These are phyloP conservation scores for Cystobasidium ongulense DNA, from an alignment of 768 basidiomycete genomes.

Conservation along the genomic window DNA sequence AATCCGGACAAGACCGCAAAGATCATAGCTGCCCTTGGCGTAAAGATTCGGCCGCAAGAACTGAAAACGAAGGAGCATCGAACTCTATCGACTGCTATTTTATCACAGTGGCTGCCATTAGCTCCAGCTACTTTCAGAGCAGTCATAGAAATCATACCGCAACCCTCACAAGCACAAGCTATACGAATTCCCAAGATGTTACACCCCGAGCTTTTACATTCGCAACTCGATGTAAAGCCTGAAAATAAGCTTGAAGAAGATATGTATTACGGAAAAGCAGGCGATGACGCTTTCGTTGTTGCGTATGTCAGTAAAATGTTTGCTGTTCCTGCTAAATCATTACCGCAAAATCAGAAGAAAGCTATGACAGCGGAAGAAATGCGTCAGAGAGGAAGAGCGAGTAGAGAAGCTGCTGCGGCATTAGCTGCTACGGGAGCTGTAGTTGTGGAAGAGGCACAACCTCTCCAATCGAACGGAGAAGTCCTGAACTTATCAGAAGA, in stretches of 20 bases:
- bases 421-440: slow-evolving; percentile 29
- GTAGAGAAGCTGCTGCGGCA: slow-evolving; percentile 44
- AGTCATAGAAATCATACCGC: slow-evolving; percentile 84
- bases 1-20: slow-evolving; percentile 81
- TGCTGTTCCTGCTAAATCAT: slow-evolving; percentile 65
- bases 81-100: slow-evolving; percentile 72
- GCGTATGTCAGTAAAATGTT: slow-evolving; percentile 99
- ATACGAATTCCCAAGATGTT: slow-evolving; percentile 84
- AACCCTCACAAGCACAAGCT: slow-evolving; percentile 71
- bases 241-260: slow-evolving; percentile 75
- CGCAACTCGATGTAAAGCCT: slow-evolving; percentile 50
- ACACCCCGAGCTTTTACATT: slow-evolving; percentile 60
- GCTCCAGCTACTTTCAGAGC: slow-evolving; percentile 87
- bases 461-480: slow-evolving; percentile 32
- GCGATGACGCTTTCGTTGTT: slow-evolving; percentile 56
- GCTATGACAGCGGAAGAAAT: slow-evolving; percentile 74
- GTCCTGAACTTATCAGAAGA: not conserved
- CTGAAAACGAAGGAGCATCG: slow-evolving; percentile 83
- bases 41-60: slow-evolving; percentile 80
- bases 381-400: slow-evolving; percentile 58
- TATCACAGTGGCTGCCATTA: slow-evolving; percentile 91
- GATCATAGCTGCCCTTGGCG: slow-evolving; percentile 69
- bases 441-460: slow-evolving; percentile 1
- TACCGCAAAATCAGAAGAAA: slow-evolving; percentile 77
- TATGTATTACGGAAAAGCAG: slow-evolving; percentile 63